Conservation (phyloP, 192 early-diverging fungal species). For the Funneliformis geosporum region DNA sequence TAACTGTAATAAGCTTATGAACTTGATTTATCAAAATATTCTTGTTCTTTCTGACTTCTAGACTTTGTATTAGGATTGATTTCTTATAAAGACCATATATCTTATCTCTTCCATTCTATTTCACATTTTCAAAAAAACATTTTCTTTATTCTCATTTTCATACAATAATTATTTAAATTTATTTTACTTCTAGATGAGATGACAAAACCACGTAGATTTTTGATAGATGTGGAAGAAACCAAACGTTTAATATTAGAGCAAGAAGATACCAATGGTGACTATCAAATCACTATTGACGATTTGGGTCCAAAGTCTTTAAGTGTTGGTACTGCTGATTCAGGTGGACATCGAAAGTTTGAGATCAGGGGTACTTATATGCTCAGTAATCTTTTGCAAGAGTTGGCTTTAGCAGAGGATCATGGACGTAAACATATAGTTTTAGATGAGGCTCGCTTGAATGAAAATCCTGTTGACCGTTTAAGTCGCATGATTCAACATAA, state of each 20-base stretch:
- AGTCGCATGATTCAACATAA: conserved; percentile 86
- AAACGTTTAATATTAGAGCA: conserved; percentile 79
- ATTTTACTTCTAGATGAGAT: conserved; percentile 54
- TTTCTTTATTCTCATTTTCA: not conserved
- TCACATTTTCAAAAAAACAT: not conserved
- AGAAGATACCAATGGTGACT: conserved; percentile 94
- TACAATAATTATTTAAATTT: not conserved
- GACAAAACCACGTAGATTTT: conserved; percentile 65
- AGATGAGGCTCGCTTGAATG: conserved; percentile 86
- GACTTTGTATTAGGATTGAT: not conserved
- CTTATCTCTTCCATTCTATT: not conserved
- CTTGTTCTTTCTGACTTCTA: not conserved
- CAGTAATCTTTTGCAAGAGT: conserved; percentile 93
- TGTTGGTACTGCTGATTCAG: conserved; percentile 82
- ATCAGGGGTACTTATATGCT: conserved; percentile 94
- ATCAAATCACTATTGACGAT: conserved; percentile 94
- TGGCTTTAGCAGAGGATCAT: conserved; percentile 87
- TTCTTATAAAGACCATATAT: not conserved
- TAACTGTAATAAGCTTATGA: not conserved
- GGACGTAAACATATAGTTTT: conserved; percentile 86
- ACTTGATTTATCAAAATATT: not conserved
- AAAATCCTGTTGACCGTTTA: conserved; percentile 92
- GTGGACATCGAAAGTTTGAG: conserved; percentile 85
- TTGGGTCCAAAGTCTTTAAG: conserved; percentile 86
- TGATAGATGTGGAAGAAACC: conserved; percentile 85